These are phyloP conservation scores for Ganoderma lucidum DNA, from an alignment of 1,284 basidiomycete species.

Conservation along the genomic window DNA sequence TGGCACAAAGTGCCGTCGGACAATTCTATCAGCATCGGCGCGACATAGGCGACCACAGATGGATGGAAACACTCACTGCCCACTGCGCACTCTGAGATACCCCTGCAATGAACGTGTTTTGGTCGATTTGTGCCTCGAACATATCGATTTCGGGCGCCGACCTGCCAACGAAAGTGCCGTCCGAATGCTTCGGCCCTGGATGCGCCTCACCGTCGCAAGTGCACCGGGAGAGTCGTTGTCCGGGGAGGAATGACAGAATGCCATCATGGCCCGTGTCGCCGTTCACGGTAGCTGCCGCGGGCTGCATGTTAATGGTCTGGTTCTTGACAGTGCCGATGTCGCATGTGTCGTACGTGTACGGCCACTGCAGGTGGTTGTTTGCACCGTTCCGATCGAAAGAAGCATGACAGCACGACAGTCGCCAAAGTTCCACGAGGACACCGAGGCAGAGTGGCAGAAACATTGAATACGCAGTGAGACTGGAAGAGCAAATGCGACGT, in stretches of 20 bases:
- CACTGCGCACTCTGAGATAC: slow-evolving; percentile 72
- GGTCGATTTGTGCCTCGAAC: slow-evolving; percentile 72
- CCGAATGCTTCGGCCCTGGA: slow-evolving; percentile 69
- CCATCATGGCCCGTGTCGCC: slow-evolving; percentile 50
- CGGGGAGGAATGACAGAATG: slow-evolving; percentile 75
- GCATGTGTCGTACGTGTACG: slow-evolving; percentile 81
- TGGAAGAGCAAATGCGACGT: slow-evolving; percentile 20
- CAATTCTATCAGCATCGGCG: slow-evolving; percentile 23
- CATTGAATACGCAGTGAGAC: not conserved
- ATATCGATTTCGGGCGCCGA: slow-evolving; percentile 83
- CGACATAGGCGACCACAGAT: not conserved
- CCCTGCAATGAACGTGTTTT: slow-evolving; percentile 53
- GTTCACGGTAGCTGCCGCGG: slow-evolving; percentile 46
- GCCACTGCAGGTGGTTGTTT: slow-evolving; percentile 55
- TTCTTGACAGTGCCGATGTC: slow-evolving; percentile 72
- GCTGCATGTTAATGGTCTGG: slow-evolving; percentile 52
- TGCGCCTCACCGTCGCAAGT: slow-evolving; percentile 76
- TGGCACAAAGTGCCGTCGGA: not conserved
- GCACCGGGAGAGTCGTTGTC: slow-evolving; percentile 80
- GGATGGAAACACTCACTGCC: slow-evolving; percentile 51
- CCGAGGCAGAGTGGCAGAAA: not conserved
- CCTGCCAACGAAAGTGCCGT: slow-evolving; percentile 72
- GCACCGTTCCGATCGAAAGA: not conserved
- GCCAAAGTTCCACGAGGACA: slow-evolving; percentile 16
- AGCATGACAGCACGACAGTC: not conserved